A percentile compares a stretch with the other conserved stretches of the same genome.
phyloP scores from a whole-genome alignment of 2,329 filamentous ascomycete genomes.

The Epichloe sibirici region DNA sequence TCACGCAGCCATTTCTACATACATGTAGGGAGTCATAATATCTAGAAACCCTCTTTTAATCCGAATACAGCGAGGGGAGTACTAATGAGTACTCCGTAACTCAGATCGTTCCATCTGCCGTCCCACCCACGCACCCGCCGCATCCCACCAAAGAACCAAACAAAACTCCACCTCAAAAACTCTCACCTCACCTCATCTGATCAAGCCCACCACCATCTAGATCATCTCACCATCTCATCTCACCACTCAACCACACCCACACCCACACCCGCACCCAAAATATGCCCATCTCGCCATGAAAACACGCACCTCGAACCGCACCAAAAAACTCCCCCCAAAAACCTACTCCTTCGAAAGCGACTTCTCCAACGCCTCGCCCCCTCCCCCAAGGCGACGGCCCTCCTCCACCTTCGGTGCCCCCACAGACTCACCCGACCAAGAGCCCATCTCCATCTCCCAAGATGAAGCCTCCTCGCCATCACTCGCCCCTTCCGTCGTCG shows the following conservation, averaged over 20 bases:
- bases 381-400: neutral
- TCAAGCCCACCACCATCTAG: neutral
- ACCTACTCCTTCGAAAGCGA: slow-evolving; percentile 23
- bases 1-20: too few species aligned
- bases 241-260: neutral
- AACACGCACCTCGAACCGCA: slow-evolving; percentile 25
- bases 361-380: neutral
- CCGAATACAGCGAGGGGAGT: too few species aligned
- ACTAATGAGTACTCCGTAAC: too few species aligned
- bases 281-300: slow-evolving; percentile 16
- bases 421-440: slow-evolving; percentile 14
- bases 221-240: neutral
- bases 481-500: neutral
- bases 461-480: slow-evolving; percentile 10
- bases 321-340: slow-evolving; percentile 21
- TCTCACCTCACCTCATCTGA: neutral
- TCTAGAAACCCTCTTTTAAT: too few species aligned
- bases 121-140: neutral
- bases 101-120: too few species aligned
- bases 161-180: neutral
- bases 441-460: slow-evolving; percentile 15
- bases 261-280: neutral
- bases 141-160: neutral
- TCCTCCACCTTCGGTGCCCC: neutral
- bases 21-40: too few species aligned